Conservation (phyloP, 108 stramenopile species). For the Discostella stelligeroides region DNA sequence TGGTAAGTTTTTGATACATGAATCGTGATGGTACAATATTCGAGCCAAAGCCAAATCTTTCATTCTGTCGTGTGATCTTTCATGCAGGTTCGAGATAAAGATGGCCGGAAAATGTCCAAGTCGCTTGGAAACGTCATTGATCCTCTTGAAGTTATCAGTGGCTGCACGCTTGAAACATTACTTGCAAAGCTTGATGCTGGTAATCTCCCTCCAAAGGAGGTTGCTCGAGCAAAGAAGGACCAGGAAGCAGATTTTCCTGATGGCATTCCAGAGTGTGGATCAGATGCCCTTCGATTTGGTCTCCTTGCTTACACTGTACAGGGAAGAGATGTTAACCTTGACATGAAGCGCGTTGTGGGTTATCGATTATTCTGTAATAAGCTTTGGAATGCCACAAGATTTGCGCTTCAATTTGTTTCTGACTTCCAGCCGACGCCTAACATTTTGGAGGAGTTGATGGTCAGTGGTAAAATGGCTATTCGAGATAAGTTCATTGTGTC, state of each 20-base stretch:
- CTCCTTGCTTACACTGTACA: slow-evolving; percentile 97
- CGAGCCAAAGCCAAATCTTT: neutral
- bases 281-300: slow-evolving; percentile 98
- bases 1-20: slow-evolving; percentile 58
- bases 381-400: slow-evolving; percentile 97
- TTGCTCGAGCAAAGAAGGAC: slow-evolving; percentile 94
- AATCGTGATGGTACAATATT: neutral
- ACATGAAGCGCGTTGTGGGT: slow-evolving; percentile 97
- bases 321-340: slow-evolving; percentile 98
- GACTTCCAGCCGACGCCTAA: slow-evolving; percentile 88
- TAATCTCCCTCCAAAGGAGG: slow-evolving; percentile 95
- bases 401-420: slow-evolving; percentile 88
- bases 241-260: slow-evolving; percentile 93
- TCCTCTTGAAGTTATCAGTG: slow-evolving; percentile 96
- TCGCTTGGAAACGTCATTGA: slow-evolving; percentile 99
- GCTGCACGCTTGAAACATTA: slow-evolving; percentile 88
- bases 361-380: slow-evolving; percentile 99
- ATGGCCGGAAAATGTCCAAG: slow-evolving; percentile 99
- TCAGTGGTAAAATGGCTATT: slow-evolving; percentile 78
- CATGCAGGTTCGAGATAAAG: slow-evolving; percentile 91
- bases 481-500: slow-evolving; percentile 95
- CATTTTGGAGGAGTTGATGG: slow-evolving; percentile 80
- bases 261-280: slow-evolving; percentile 98
- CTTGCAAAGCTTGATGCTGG: slow-evolving; percentile 88
- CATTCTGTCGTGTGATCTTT: neutral